phyloP scores from a whole-genome alignment of 352 stramenopile genomes.

The Pythium dissimile region DNA sequence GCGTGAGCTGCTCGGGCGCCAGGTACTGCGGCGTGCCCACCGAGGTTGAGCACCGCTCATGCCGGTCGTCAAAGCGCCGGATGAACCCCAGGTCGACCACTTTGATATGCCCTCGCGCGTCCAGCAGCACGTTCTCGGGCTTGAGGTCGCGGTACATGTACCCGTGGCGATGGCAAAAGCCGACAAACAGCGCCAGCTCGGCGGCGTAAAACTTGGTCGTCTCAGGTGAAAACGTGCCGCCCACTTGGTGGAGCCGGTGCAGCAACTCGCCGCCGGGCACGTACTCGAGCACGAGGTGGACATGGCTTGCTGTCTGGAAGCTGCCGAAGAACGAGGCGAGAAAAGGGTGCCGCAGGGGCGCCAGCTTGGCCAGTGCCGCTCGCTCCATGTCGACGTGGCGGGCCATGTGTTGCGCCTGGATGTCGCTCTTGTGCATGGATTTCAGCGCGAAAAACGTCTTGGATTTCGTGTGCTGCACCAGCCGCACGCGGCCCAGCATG shows the following conservation, averaged over 20 bases:
- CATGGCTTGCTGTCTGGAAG: conserved; percentile 49
- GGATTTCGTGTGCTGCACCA: conserved; percentile 57
- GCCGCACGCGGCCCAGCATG: conserved; percentile 66
- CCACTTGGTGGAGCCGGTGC: conserved; percentile 44
- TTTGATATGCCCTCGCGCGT: conserved; percentile 56
- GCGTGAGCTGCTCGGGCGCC: conserved; percentile 68
- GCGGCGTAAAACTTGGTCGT: conserved; percentile 80
- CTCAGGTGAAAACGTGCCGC: conserved; percentile 47
- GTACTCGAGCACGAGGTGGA: conserved; percentile 74
- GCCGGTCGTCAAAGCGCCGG: conserved; percentile 30
- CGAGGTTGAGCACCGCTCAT: conserved; percentile 47
- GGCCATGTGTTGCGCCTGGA: conserved; percentile 55
- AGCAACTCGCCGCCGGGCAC: conserved; percentile 66
- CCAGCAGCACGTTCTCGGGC: conserved; percentile 89
- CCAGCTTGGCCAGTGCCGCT: conserved; percentile 40
- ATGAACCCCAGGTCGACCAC: conserved; percentile 73
- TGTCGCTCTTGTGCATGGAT: conserved; percentile 65
- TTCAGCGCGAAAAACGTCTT: conserved; percentile 70
- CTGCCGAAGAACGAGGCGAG: conserved; percentile 57
- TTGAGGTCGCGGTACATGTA: conserved; percentile 90
- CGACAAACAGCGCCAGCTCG: conserved; percentile 60
- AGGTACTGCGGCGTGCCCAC: conserved; percentile 75
- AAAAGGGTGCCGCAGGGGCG: conserved; percentile 42
- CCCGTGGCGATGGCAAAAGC: conserved; percentile 40
- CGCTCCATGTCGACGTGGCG: conserved; percentile 53